Evolutionary conservation across 2,329 filamentous ascomycete genomes (phyloP).

Genomic region (Lojkania enalia): DNA sequence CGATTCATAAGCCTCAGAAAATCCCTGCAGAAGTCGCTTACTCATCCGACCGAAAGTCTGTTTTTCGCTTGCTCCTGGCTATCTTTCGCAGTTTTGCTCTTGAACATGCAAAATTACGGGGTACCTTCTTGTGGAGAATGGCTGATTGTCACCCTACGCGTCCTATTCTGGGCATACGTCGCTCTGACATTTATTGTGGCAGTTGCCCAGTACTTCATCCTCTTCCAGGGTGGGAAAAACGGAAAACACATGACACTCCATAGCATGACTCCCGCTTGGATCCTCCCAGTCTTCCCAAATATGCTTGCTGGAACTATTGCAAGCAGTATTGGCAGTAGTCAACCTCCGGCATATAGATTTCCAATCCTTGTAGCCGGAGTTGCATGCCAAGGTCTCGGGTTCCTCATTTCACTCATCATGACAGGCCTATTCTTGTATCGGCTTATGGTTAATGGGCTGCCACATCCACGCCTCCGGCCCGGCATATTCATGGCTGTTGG

Average conservation of each 20-base stretch:
- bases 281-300: conserved; percentile 67
- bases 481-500: conserved; percentile 75
- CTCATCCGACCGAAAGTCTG: conserved; percentile 52
- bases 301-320: conserved; percentile 74
- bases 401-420: conserved; percentile 67
- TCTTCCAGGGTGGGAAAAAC: conserved; percentile 54
- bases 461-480: conserved; percentile 62
- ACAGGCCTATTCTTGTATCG: conserved; percentile 69
- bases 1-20: conserved; percentile 47
- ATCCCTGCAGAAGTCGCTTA: conserved; percentile 48
- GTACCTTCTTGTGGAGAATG: conserved; percentile 37
- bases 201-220: conserved; percentile 58
- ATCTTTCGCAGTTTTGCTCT: conserved; percentile 41
- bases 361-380: conserved; percentile 67
- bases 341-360: conserved; percentile 58
- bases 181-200: conserved; percentile 39
- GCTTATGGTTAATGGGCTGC: conserved; percentile 66
- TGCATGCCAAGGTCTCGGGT: conserved; percentile 69
- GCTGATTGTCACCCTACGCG: conserved; percentile 38
- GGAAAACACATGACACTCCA: background rate
- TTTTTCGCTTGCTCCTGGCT: conserved; percentile 50
- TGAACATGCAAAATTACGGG: conserved; percentile 39
- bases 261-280: conserved; percentile 52
- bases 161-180: conserved; percentile 49
- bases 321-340: conserved; percentile 61